These are phyloP conservation scores for Brassica balearica DNA, from an alignment of 441 rosid species.

Conservation along the genomic window DNA sequence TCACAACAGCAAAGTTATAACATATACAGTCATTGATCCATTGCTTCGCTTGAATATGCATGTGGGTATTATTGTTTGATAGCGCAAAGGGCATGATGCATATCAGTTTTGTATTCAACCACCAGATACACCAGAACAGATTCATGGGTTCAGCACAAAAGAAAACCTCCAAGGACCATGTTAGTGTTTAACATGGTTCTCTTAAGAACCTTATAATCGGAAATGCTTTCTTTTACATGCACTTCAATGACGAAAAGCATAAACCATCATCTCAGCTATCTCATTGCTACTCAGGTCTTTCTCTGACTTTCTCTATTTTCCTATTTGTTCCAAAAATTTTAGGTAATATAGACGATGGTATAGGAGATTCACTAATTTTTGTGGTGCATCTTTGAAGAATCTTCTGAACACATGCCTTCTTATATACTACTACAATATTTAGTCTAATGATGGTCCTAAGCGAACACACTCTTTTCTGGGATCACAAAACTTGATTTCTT, in stretches of 20 bases:
- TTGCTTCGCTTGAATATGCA: not conserved
- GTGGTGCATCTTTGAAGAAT: not conserved
- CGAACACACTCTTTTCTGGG: not conserved
- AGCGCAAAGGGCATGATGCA: constrained; percentile 9
- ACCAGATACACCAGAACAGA: not conserved
- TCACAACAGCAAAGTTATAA: not conserved
- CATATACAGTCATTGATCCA: not conserved
- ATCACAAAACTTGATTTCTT: too few relatives aligned
- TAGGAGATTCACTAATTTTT: not conserved
- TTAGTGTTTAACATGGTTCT: not conserved
- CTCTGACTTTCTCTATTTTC: not conserved
- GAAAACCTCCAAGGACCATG: not conserved
- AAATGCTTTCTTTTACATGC: too few relatives aligned
- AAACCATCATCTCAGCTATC: too few relatives aligned
- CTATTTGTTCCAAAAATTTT: not conserved
- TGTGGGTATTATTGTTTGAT: not conserved
- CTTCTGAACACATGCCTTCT: not conserved
- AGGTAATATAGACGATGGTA: not conserved
- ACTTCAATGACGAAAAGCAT: too few relatives aligned
- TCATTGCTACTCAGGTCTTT: not conserved
- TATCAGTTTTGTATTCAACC: too few relatives aligned
- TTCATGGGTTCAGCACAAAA: not conserved
- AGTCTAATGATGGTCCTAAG: not conserved
- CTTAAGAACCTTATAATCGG: not conserved
- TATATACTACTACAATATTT: not conserved